Evolutionary conservation across 768 basidiomycete genomes (phyloP), one percentile per base, ranked within the genome.

Genomic region (Boletus vermiculosoides): DNA sequence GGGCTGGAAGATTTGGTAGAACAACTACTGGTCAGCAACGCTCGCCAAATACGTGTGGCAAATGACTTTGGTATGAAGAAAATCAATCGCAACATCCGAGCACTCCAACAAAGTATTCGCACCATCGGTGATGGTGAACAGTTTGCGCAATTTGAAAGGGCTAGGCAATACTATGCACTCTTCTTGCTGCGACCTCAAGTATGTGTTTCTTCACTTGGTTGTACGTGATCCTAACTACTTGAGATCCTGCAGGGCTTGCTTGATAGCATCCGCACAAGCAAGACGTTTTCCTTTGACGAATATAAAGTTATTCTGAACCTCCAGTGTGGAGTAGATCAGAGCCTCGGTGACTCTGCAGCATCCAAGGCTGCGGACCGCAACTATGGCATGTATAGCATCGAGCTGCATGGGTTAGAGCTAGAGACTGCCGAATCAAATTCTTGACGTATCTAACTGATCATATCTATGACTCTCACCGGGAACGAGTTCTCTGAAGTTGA

Each of bases 271-370:
- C 84, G 86, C 28, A 62, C 76, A 47, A 78, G 80, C 60, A 83
- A 82, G 59, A 72, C 72, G 39, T 98, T 92, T 75, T 83, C 80
- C 5, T 96, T 97, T 62, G 94, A 96, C 62, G 92, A 98, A 67
- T 98, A 96, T 73, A 90, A 94, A 70, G 82, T 83, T 9, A 94
- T 98, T 80, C 80, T 98, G 47, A 88, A 86, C 63, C 79, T 98
- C 37, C 92, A 93, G 64, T 96, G 94, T 67, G 91, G 90, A 16
- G 84, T 94, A 36, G 85, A 92, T 66, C 84, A 80, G 56, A 75
- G 71, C n/a, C 73, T 76, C 13, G 80, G 78, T 20, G 82, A 84
- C 36, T 74, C 75, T 22, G 81, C 75, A 20, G 76, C 71, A 20
- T 71, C 78, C 36, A 82, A 80, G 60, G 83, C 86, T 9, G 66